Base-by-base conservation (phyloP, 371 early-diverging fungal genomes). In the Nematocida sp. region DNA sequence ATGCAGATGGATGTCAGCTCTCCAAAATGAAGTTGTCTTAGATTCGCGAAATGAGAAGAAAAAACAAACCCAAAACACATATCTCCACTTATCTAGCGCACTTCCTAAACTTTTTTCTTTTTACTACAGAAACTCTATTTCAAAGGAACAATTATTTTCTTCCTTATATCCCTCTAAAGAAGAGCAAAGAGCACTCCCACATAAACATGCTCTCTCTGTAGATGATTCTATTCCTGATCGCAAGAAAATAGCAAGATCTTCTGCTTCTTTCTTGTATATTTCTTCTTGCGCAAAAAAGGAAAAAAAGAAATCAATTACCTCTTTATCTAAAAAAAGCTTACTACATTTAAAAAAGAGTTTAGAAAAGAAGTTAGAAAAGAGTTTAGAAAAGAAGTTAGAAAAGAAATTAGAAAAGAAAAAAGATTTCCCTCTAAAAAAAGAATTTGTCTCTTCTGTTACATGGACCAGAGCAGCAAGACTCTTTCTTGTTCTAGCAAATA, bases 401-500 rank as follows among this genome's bases (percentile, higher is more conserved):
- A 76, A 16, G 32, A 56, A n/a, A 49, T 13, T 0, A 48, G 26
- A 18, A 23, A 56, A 7, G 11, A 54, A 54, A 33, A 88, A 90
- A 47, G 90, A 92, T 82, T 87, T 94, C 51, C 89, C 90, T 79
- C 88, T 91, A 1, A 95, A 95, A 60, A 94, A 96, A 84, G 96
- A 95, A 83, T 97, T 95, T 88, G 93, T 94, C 82, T 87, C 88
- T 1, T 94, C 97, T 78, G 86, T 97, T 26, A 95, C 94, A 84
- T 98, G 97, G 97, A 92, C 94, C 33, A 97, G 96, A 85, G 93
- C 93, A 30, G 94, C 95, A 64, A 84, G 95, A 49, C 94, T 95
- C 83, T 90, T 96, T 25, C 90, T 93, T 78, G 88, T 92, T n/a
- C 95, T 94, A 84, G 96, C 95, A 59, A 91, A 93, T 85, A 94